These are phyloP conservation scores for Nemania bipapillata DNA, from an alignment of 2,329 filamentous ascomycete species.

Conservation along the genomic window DNA sequence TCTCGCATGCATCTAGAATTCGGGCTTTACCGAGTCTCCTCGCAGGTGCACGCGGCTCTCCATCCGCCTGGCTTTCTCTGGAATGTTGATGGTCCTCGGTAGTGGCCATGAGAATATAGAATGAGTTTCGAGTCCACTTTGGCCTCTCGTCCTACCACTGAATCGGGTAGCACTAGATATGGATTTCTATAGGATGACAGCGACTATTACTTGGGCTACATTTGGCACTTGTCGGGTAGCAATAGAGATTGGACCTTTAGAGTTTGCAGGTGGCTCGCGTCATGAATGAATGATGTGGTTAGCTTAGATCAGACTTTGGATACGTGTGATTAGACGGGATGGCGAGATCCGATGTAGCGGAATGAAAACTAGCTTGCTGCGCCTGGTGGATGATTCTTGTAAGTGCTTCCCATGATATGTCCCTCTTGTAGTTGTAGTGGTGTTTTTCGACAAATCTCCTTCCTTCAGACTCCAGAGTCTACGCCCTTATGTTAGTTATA, in stretches of 20 bases:
- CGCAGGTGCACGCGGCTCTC: slow-evolving; percentile 27
- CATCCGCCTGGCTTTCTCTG: slow-evolving; percentile 34
- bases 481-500: background rate
- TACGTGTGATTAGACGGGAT: background rate
- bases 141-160: slow-evolving; percentile 12
- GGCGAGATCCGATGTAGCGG: background rate
- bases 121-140: slow-evolving; percentile 15
- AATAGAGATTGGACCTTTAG: background rate
- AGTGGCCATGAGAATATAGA: slow-evolving; percentile 38
- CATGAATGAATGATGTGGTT: slow-evolving; percentile 1
- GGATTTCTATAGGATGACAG: slow-evolving; percentile 3
- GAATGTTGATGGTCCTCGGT: slow-evolving; percentile 29
- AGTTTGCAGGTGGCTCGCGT: slow-evolving; percentile 13
- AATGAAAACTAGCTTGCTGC: background rate
- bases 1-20: slow-evolving; percentile 70
- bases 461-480: background rate
- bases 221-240: slow-evolving; percentile 13
- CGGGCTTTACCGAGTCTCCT: slow-evolving; percentile 52
- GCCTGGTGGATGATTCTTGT: slow-evolving; percentile 7
- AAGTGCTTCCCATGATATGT: slow-evolving; percentile 10
- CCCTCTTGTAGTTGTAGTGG: background rate
- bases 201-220: slow-evolving; percentile 15
- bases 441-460: background rate
- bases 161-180: background rate
- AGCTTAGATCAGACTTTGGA: background rate